phyloP scores from a whole-genome alignment of 257 asterid genomes.

The Solanum ossicruentum region DNA sequence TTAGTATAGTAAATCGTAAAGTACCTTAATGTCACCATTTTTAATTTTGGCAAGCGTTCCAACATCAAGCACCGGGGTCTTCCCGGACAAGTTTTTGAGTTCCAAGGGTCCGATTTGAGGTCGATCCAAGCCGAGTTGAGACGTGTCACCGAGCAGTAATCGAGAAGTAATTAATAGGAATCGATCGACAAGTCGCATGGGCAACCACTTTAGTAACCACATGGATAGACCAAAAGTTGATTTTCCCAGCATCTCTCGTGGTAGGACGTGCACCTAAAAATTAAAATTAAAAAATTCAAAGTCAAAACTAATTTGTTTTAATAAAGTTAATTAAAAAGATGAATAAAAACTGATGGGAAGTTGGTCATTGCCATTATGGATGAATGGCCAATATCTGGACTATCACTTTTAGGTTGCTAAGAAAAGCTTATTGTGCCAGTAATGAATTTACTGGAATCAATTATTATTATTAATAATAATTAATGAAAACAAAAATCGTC shows the following conservation, averaged over 20 bases:
- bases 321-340: background rate
- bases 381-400: background rate
- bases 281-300: background rate
- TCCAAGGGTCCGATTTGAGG: constrained; percentile 51
- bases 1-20: background rate
- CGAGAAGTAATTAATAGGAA: constrained; percentile 33
- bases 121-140: constrained; percentile 42
- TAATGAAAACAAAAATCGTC: background rate
- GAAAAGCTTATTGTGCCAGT: background rate
- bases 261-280: constrained; percentile 66
- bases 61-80: constrained; percentile 58
- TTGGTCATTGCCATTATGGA: background rate
- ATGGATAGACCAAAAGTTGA: constrained; percentile 72
- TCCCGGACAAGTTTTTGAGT: constrained; percentile 50
- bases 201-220: constrained; percentile 72
- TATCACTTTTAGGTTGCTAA: background rate
- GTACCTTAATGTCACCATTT: constrained; percentile 69
- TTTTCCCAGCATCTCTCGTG: constrained; percentile 64
- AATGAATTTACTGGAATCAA: background rate
- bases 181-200: constrained; percentile 48
- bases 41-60: constrained; percentile 69
- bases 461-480: background rate
- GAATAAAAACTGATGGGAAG: background rate
- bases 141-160: constrained; percentile 48
- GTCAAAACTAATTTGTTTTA: background rate